Evolutionary conservation across 768 basidiomycete species (phyloP).

Genomic region (Mycena maculata): DNA sequence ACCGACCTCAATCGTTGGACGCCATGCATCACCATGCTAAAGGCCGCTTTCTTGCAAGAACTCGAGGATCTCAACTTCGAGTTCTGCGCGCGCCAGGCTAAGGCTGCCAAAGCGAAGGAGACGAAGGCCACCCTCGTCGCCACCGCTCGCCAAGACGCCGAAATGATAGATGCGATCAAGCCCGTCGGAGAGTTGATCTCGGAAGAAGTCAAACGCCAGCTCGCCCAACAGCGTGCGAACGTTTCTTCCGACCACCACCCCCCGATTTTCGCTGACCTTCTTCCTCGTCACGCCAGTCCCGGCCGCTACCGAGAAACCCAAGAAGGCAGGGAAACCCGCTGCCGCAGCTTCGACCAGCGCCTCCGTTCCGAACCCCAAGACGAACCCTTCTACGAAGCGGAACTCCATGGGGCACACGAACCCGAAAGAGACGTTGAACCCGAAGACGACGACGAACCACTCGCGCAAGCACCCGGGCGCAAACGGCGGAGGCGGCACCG

Average conservation of each 20-base stretch:
- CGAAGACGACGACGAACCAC: too few relatives aligned
- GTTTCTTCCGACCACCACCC: background rate
- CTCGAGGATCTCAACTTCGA: background rate
- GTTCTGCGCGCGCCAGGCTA: slow-evolving; percentile 7
- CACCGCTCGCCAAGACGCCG: slow-evolving; percentile 2
- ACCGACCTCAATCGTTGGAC: background rate
- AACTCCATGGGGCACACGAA: too few relatives aligned
- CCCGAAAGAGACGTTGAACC: too few relatives aligned
- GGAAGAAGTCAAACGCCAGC: background rate
- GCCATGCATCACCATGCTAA: background rate
- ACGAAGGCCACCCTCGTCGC: background rate
- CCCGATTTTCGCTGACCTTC: background rate
- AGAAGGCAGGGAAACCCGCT: too few relatives aligned
- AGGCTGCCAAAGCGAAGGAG: background rate
- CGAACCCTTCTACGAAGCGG: too few relatives aligned
- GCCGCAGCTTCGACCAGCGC: too few relatives aligned
- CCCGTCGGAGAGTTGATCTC: background rate
- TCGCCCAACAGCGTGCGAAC: background rate
- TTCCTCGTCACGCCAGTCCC: too few relatives aligned
- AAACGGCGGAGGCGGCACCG: too few relatives aligned
- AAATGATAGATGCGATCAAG: slow-evolving; percentile 9
- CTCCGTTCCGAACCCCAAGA: too few relatives aligned
- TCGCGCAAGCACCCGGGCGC: too few relatives aligned
- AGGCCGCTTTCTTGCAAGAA: slow-evolving; percentile 1
- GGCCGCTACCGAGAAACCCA: too few relatives aligned